These are phyloP conservation scores for Aotearoamyces nothofagi DNA, from an alignment of 2,329 filamentous ascomycete species.

Conservation along the genomic window DNA sequence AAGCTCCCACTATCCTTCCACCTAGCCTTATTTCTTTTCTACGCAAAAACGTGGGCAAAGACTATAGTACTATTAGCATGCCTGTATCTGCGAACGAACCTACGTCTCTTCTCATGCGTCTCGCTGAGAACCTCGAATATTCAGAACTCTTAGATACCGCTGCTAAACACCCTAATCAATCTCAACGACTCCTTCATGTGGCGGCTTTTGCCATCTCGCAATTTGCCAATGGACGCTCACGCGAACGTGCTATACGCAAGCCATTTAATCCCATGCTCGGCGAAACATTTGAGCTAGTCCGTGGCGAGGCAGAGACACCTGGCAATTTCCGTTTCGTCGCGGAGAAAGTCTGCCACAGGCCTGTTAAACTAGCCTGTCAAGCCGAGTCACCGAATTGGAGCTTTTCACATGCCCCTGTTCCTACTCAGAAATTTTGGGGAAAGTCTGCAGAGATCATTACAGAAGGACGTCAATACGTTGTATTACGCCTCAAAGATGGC, in stretches of 20 bases:
- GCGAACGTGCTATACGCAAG: conserved; percentile 85
- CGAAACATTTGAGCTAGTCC: conserved; percentile 86
- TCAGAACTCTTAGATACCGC: conserved; percentile 69
- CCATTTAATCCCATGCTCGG: conserved; percentile 95
- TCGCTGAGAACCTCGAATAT: conserved; percentile 87
- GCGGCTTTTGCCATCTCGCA: conserved; percentile 82
- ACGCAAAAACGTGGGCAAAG: conserved; percentile 95
- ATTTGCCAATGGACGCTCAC: conserved; percentile 68
- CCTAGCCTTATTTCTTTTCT: conserved; percentile 89
- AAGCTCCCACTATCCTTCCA: conserved; percentile 60
- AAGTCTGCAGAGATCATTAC: conserved; percentile 92
- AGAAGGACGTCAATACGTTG: conserved; percentile 70
- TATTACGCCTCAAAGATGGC: conserved; percentile 48
- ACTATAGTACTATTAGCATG: conserved; percentile 93
- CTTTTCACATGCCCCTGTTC: conserved; percentile 72
- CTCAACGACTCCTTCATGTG: conserved; percentile 68
- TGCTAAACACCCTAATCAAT: conserved; percentile 39
- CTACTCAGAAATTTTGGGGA: conserved; percentile 96
- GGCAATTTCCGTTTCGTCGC: conserved; percentile 80
- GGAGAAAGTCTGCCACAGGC: conserved; percentile 88
- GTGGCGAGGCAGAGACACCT: conserved; percentile 58
- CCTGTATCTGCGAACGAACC: conserved; percentile 95
- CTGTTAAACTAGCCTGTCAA: conserved; percentile 84
- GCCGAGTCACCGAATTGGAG: conserved; percentile 80
- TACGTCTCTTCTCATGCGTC: conserved; percentile 70